These are phyloP conservation scores for Phytophthora hybrid DNA, from an alignment of 352 stramenopile species.

Conservation along the genomic window DNA sequence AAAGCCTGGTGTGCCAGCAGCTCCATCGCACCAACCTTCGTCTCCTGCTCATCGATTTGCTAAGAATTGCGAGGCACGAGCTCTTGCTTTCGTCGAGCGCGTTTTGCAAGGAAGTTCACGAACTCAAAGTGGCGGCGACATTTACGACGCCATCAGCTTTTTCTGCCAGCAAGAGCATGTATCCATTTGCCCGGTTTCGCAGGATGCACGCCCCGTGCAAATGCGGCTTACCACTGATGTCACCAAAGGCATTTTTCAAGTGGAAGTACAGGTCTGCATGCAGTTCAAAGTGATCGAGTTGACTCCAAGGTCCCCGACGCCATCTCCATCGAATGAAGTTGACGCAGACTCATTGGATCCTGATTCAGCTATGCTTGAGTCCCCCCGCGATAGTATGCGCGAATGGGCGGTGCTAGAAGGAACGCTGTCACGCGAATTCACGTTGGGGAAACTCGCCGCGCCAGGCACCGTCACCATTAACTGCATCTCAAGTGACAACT, in stretches of 20 bases:
- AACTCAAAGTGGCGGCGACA: slow-evolving; percentile 81
- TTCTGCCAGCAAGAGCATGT: slow-evolving; percentile 69
- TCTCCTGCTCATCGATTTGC: slow-evolving; percentile 48
- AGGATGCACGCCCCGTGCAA: slow-evolving; percentile 66
- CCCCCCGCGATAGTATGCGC: slow-evolving; percentile 27
- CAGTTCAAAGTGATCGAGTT: slow-evolving; percentile 79
- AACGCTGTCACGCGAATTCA: slow-evolving; percentile 65
- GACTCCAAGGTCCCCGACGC: slow-evolving; percentile 31
- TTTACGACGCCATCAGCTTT: slow-evolving; percentile 85
- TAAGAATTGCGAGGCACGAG: slow-evolving; percentile 57
- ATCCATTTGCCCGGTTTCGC: slow-evolving; percentile 74
- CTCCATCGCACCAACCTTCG: slow-evolving; percentile 22
- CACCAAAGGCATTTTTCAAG: slow-evolving; percentile 46
- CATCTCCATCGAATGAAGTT: slow-evolving; percentile 5
- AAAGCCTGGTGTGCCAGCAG: slow-evolving; percentile 6
- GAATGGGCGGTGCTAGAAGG: slow-evolving; percentile 73
- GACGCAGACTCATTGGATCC: neutral
- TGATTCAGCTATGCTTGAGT: slow-evolving; percentile 1
- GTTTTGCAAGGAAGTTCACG: slow-evolving; percentile 72
- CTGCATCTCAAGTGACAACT: slow-evolving; percentile 25
- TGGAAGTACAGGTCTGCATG: slow-evolving; percentile 76
- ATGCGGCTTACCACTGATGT: slow-evolving; percentile 41
- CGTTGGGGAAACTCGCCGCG: slow-evolving; percentile 57
- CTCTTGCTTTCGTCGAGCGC: slow-evolving; percentile 75
- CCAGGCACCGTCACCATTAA: slow-evolving; percentile 59